Evolutionary conservation across 2,329 filamentous ascomycete genomes (phyloP), one percentile per base, ranked within the genome.

Genomic region (Diaporthe velutina): DNA sequence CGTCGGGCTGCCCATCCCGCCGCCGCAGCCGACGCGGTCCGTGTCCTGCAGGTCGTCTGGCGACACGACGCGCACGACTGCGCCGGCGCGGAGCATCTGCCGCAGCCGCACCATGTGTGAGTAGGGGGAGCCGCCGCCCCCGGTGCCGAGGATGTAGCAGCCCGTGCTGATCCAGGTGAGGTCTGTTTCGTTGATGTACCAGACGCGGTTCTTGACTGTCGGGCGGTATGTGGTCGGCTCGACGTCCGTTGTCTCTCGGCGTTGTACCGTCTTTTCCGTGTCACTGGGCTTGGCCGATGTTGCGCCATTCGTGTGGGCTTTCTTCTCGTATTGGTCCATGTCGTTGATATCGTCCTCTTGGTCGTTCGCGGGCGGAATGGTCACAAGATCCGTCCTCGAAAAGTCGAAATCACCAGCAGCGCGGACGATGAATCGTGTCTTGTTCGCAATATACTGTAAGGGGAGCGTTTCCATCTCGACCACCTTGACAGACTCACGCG

Each of bases 81-180:
- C 86, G 0, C 90, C 90, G 6, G 82, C 81, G 5, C 87, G 85
- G 9, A 92, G 83, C 74, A 88, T 87, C 57, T 87, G 82, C 10
- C 87, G 84, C 12, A 91, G 83, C 9, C 86, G 86, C 22, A 91
- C 83, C 82, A 88, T 87, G 40, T 84, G 82, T 2, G 88, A 80
- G 76, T 89, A 90, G 1, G 90, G 88, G 4, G 85, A 87, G 28
- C 90, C 90, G 28, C 90, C 90, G 8, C 90, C 90, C 28, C 90
- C 91, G 0, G 89, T 91, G 2, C 90, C 90, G 0, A 93, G 84
- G 70, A 93, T 89, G 76, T 91, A 91, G 78, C 90, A 91, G 1
- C 91, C 90, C 10, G 85, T 88, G 0, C 88, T 82, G 45, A 92
- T 88, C 83, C 88, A 92, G 40, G 83, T 80, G 5, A 92, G 82